Conservation (phyloP, 2,329 filamentous ascomycete species). For the Rutstroemia sp. region DNA sequence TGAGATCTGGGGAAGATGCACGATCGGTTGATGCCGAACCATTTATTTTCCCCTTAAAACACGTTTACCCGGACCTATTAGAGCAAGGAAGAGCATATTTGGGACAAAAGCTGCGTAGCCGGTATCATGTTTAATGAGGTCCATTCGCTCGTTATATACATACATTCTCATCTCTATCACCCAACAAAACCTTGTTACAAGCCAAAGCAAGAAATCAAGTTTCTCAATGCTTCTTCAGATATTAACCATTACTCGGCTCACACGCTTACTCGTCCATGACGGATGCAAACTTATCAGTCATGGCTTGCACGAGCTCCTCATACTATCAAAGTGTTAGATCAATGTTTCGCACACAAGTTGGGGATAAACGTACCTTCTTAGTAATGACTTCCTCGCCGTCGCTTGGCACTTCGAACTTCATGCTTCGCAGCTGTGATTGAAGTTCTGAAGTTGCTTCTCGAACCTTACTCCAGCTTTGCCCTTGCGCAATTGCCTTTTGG, state of each 20-base stretch:
- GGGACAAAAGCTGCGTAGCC: not conserved
- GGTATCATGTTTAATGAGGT: not conserved
- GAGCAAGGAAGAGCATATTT: no score
- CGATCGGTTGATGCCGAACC: no score
- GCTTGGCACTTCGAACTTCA: constrained; percentile 93
- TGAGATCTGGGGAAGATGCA: no score
- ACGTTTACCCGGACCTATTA: no score
- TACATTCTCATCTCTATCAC: constrained; percentile 22
- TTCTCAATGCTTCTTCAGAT: constrained; percentile 5
- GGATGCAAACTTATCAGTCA: constrained; percentile 96
- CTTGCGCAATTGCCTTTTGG: constrained; percentile 88
- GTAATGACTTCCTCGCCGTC: constrained; percentile 73
- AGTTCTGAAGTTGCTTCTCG: constrained; percentile 84
- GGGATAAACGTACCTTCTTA: constrained; percentile 62
- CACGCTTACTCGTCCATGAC: constrained; percentile 79
- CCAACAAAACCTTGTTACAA: constrained; percentile 16
- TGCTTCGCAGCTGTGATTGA: constrained; percentile 74
- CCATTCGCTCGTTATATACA: constrained; percentile 18
- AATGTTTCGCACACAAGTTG: not conserved
- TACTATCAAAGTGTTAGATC: constrained; percentile 50
- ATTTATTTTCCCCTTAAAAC: no score
- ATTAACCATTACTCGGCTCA: not conserved
- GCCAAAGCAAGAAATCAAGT: constrained; percentile 19
- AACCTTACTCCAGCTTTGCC: constrained; percentile 87
- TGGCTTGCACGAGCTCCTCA: constrained; percentile 80